Conservation (phyloP, 2,329 filamentous ascomycete species). For the Fonsecaea monophora region DNA sequence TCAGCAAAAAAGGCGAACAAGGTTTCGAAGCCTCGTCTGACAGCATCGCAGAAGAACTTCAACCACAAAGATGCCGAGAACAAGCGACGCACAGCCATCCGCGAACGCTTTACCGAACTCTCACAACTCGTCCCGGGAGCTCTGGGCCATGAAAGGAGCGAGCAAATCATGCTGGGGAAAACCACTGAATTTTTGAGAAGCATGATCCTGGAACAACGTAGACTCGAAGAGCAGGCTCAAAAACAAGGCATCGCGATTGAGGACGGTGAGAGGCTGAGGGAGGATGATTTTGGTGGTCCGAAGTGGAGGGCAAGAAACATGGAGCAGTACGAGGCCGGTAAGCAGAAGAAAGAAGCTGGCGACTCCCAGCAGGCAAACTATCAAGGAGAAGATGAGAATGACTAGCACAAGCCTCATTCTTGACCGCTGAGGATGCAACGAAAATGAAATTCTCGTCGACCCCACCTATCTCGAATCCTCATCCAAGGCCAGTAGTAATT, state of each 20-base stretch:
- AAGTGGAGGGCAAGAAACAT: constrained; percentile 35
- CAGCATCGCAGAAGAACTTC: constrained; percentile 73
- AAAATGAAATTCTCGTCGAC: background rate
- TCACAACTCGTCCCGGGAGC: constrained; percentile 81
- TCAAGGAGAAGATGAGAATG: constrained; percentile 28
- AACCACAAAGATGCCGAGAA: constrained; percentile 74
- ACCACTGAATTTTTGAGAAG: constrained; percentile 71
- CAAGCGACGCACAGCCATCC: constrained; percentile 74
- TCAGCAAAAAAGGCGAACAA: constrained; percentile 39
- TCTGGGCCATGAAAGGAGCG: constrained; percentile 81
- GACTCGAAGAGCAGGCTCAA: constrained; percentile 56
- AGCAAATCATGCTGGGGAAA: constrained; percentile 79
- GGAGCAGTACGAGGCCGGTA: constrained; percentile 37
- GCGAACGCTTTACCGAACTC: constrained; percentile 81
- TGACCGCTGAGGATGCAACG: background rate
- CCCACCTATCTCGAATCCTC: background rate
- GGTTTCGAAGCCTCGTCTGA: constrained; percentile 67
- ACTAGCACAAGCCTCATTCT: background rate
- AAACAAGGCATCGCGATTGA: constrained; percentile 33
- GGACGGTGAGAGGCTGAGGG: constrained; percentile 27
- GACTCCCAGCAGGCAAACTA: constrained; percentile 7
- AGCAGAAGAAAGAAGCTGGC: constrained; percentile 30
- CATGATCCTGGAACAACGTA: constrained; percentile 65
- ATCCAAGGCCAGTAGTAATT: background rate
- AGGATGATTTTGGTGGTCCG: constrained; percentile 37